Conservation (phyloP, 2,329 filamentous ascomycete species). For the Alternaria postmessia region DNA sequence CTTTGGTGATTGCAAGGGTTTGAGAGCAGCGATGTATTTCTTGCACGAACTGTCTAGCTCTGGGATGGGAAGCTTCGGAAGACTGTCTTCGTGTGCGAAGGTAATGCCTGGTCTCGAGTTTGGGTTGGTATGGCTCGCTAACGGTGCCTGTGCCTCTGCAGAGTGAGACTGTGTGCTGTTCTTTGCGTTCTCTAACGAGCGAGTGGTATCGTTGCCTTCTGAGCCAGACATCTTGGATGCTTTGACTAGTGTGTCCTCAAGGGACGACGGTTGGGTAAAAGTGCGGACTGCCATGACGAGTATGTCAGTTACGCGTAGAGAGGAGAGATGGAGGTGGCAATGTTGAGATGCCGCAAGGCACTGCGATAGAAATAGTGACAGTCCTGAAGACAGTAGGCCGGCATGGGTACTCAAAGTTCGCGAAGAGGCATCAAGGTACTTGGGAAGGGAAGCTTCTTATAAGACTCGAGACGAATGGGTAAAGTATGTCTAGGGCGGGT, state of each 20-base stretch:
- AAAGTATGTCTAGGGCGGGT: constrained; percentile 33
- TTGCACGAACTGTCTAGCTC: constrained; percentile 80
- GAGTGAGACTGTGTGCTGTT: constrained; percentile 59
- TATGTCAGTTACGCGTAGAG: constrained; percentile 71
- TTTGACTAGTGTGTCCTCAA: constrained; percentile 72
- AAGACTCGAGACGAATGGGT: constrained; percentile 45
- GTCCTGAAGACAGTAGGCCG: constrained; percentile 81
- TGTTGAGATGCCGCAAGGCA: constrained; percentile 83
- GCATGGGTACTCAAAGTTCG: constrained; percentile 64
- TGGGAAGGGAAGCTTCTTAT: constrained; percentile 38
- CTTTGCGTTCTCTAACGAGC: constrained; percentile 63
- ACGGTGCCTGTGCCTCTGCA: constrained; percentile 56
- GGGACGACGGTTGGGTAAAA: constrained; percentile 75
- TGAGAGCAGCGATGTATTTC: constrained; percentile 80
- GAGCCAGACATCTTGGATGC: constrained; percentile 49
- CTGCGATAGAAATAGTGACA: constrained; percentile 95
- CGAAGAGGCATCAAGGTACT: constrained; percentile 21
- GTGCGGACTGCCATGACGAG: constrained; percentile 71
- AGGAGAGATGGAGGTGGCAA: constrained; percentile 79
- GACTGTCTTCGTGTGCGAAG: constrained; percentile 84
- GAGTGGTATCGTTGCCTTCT: constrained; percentile 46
- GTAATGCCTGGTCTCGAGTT: constrained; percentile 76
- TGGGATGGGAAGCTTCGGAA: constrained; percentile 92
- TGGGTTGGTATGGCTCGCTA: constrained; percentile 60
- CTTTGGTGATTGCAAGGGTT: constrained; percentile 79